phyloP scores from a whole-genome alignment of 129 eudicot genomes.

The Escallonia herrerae region DNA sequence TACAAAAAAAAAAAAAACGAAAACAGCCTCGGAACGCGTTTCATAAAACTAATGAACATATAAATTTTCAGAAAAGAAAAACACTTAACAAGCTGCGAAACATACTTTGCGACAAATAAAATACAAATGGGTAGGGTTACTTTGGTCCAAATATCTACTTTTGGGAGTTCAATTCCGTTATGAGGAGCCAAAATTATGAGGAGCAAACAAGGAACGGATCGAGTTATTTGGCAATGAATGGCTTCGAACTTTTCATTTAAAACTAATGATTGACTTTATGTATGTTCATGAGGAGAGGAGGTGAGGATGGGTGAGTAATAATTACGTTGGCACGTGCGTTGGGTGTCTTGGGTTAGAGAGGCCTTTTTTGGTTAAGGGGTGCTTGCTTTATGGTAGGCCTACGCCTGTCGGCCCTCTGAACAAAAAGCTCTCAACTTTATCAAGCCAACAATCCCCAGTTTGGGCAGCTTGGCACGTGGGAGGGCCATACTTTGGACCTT shows the following conservation, averaged over 20 bases:
- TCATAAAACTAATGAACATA: too few relatives aligned
- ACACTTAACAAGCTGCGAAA: too few relatives aligned
- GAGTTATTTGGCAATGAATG: constrained; percentile 43
- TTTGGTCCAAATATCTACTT: constrained; percentile 7
- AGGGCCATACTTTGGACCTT: constrained; percentile 2
- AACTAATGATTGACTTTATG: constrained; percentile 6
- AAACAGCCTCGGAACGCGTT: too few relatives aligned
- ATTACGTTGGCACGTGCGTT: constrained; percentile 19
- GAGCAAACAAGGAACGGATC: constrained; percentile 36
- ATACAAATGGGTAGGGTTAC: constrained; percentile 2
- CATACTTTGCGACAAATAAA: too few relatives aligned
- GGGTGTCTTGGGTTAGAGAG: constrained; percentile 11
- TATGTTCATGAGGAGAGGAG: background rate
- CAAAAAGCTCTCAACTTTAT: background rate
- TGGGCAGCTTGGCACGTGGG: constrained; percentile 28
- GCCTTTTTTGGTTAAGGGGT: constrained; percentile 1
- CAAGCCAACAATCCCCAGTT: constrained; percentile 6
- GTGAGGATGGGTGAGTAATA: constrained; percentile 2
- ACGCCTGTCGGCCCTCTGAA: constrained; percentile 14
- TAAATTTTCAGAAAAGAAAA: too few relatives aligned
- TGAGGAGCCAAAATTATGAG: constrained; percentile 8
- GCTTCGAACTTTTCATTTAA: constrained; percentile 1
- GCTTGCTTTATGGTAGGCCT: constrained; percentile 14
- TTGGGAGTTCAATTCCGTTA: constrained; percentile 31
- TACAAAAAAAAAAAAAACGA: too few relatives aligned